Percentiles rank a stretch among this genome's conserved stretches.
Evolutionary conservation across 139 green algal genomes (phyloP).

Genomic region (Chlorella sp.): DNA sequence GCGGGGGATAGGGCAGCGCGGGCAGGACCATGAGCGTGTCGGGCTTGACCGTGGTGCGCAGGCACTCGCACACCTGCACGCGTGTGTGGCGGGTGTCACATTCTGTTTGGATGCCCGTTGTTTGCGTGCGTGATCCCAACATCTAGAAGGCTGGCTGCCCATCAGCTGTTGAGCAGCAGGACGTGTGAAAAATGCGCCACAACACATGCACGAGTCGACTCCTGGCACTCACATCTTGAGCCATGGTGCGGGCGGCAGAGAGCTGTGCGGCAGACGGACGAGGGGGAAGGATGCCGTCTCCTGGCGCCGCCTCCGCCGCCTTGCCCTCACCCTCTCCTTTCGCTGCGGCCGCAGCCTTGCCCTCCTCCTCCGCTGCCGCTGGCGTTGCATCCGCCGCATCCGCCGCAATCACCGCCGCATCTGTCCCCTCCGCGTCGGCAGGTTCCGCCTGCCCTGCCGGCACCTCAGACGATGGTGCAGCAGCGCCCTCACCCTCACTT

Average conservation of each 20-base stretch:
- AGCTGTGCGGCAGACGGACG: background rate
- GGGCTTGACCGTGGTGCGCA: conserved; percentile 37
- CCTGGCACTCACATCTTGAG: background rate
- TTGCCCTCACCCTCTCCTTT: background rate
- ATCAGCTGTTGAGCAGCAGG: too few species aligned
- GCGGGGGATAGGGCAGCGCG: conserved; percentile 23
- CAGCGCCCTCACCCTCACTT: too few species aligned
- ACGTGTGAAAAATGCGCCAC: too few species aligned
- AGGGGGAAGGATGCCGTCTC: background rate
- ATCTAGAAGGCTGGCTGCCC: too few species aligned
- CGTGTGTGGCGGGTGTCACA: too few species aligned
- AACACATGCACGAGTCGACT: too few species aligned
- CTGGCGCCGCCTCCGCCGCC: too few species aligned
- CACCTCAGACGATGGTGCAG: too few species aligned
- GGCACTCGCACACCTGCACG: conserved; percentile 30
- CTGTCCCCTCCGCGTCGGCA: too few species aligned
- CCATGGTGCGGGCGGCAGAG: background rate
- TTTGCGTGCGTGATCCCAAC: too few species aligned
- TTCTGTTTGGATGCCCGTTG: too few species aligned
- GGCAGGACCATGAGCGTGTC: conserved; percentile 54
- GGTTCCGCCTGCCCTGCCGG: too few species aligned
- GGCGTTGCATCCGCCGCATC: background rate
- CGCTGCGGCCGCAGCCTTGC: background rate
- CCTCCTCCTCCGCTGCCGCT: background rate
- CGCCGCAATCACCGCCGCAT: background rate